Evolutionary conservation across 306 rosid genomes (phyloP).

Genomic region (Acacia acuminata): DNA sequence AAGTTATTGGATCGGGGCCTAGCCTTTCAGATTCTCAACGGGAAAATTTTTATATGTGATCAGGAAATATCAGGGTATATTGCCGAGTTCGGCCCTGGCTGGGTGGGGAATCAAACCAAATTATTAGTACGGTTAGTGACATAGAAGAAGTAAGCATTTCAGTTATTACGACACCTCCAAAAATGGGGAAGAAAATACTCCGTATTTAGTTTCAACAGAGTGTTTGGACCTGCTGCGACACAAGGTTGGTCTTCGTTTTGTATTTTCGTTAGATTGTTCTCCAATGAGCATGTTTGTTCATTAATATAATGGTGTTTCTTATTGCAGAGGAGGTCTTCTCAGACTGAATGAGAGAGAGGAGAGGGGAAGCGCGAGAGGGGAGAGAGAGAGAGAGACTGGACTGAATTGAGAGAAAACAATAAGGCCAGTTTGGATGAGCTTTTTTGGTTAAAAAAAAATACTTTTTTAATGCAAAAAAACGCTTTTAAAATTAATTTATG

Average conservation of each 20-base stretch:
- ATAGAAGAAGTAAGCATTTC: constrained; percentile 70
- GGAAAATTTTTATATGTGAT: constrained; percentile 7
- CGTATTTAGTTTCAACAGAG: constrained; percentile 70
- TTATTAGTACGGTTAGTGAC: constrained; percentile 42
- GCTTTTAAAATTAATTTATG: too few relatives aligned
- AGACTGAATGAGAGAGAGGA: constrained; percentile 29
- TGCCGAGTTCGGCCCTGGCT: constrained; percentile 90
- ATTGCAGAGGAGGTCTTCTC: constrained; percentile 78
- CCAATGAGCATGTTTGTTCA: neutral
- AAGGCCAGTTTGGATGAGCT: too few relatives aligned
- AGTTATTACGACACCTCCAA: constrained; percentile 58
- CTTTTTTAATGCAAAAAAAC: too few relatives aligned
- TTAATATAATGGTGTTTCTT: constrained; percentile 12
- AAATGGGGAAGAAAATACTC: constrained; percentile 59
- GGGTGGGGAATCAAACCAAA: constrained; percentile 50
- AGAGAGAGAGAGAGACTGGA: too few relatives aligned
- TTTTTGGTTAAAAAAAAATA: too few relatives aligned
- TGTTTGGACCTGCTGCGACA: constrained; percentile 72
- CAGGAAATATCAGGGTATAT: constrained; percentile 78
- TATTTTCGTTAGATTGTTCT: constrained; percentile 1
- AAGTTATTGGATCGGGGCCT: neutral
- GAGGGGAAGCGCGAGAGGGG: too few relatives aligned
- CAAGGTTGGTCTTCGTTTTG: constrained; percentile 58
- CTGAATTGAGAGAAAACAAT: too few relatives aligned
- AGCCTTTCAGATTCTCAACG: neutral